Percentiles rank a stretch among this genome's conserved stretches.
Evolutionary conservation across 1,139 yeast species (phyloP).

Genomic region (Kodamaea alishanica): DNA sequence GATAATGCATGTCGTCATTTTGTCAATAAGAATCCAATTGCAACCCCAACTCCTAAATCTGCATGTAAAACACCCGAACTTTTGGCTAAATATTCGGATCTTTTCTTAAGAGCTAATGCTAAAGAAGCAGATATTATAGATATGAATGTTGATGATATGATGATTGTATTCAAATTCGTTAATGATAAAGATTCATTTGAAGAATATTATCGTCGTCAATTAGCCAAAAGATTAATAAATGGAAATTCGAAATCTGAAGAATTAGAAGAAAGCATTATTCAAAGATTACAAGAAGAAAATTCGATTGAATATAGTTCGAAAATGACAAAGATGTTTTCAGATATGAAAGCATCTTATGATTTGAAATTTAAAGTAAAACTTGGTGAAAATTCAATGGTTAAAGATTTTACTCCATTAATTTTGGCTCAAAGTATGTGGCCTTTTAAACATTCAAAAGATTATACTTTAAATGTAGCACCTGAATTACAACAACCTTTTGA

Average conservation of each 20-base stretch:
- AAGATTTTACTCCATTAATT: conserved; percentile 71
- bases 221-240: conserved; percentile 85
- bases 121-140: conserved; percentile 67
- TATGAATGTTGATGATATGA: conserved; percentile 79
- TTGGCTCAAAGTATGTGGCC: conserved; percentile 95
- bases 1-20: conserved; percentile 86
- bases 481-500: conserved; percentile 64
- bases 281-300: conserved; percentile 83
- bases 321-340: conserved; percentile 95
- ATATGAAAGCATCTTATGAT: conserved; percentile 82
- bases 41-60: conserved; percentile 53
- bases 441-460: conserved; percentile 45
- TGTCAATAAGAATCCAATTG: conserved; percentile 80
- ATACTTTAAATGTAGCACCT: conserved; percentile 40
- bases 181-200: conserved; percentile 96
- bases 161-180: conserved; percentile 82
- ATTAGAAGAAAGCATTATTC: conserved; percentile 83
- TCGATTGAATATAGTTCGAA: conserved; percentile 91
- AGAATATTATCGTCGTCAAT: conserved; percentile 81
- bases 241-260: conserved; percentile 79
- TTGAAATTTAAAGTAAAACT: conserved; percentile 61
- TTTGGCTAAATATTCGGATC: conserved; percentile 86
- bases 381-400: conserved; percentile 32
- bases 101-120: conserved; percentile 69
- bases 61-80: conserved; percentile 79